Conservation (phyloP, 2,329 filamentous ascomycete species). For the Karstenula rhodostoma region DNA sequence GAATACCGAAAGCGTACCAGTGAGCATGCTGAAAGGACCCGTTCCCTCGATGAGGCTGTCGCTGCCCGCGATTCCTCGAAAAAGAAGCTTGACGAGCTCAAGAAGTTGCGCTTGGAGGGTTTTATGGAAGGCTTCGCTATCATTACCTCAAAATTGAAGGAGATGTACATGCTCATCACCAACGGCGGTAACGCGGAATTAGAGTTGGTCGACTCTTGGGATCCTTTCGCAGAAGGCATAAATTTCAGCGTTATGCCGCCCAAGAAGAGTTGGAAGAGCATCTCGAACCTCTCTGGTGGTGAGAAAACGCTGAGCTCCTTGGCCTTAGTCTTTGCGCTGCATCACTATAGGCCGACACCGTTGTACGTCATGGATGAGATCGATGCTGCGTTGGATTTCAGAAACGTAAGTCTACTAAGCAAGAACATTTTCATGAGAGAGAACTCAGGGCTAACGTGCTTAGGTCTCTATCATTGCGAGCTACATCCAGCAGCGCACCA, state of each 20-base stretch:
- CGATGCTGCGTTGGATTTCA: conserved; percentile 95
- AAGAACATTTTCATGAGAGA: not conserved
- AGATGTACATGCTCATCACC: conserved; percentile 99
- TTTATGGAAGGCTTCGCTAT: conserved; percentile 98
- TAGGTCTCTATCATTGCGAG: conserved; percentile 96
- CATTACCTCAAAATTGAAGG: conserved; percentile 93
- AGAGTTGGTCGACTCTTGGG: conserved; percentile 93
- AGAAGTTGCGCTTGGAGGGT: conserved; percentile 86
- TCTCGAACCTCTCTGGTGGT: conserved; percentile 91
- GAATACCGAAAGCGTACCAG: conserved; percentile 88
- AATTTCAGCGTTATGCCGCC: conserved; percentile 98
- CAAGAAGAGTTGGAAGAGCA: conserved; percentile 99
- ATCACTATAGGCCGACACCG: conserved; percentile 97
- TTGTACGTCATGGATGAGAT: conserved; percentile 99
- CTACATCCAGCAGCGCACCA: conserved; percentile 98
- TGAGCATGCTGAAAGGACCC: conserved; percentile 81
- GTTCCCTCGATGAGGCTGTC: conserved; percentile 82
- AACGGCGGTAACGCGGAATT: conserved; percentile 99
- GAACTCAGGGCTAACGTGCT: conserved; percentile 9
- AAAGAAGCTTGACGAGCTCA: conserved; percentile 89
- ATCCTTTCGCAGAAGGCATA: conserved; percentile 97
- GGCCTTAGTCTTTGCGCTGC: conserved; percentile 95
- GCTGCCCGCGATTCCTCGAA: conserved; percentile 84
- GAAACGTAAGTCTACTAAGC: conserved; percentile 78
- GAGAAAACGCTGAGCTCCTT: conserved; percentile 96